Conservation (phyloP, 768 basidiomycete species). For the Hysterangium stoloniferum region DNA sequence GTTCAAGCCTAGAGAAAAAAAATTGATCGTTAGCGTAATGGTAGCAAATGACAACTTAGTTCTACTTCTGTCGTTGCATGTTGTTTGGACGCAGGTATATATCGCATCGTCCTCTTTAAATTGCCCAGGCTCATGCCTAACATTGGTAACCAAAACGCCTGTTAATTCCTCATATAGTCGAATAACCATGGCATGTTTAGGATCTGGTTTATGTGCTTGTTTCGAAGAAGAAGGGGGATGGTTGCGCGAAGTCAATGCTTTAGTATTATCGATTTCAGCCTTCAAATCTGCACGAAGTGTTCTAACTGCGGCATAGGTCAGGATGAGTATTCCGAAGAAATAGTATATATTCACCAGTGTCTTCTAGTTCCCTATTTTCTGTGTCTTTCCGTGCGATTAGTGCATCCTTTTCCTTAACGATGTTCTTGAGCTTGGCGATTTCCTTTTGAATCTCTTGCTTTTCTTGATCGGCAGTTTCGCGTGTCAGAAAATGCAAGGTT, state of each 20-base stretch:
- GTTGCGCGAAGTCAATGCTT: conserved; percentile 34
- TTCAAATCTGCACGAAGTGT: conserved; percentile 49
- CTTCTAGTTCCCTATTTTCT: conserved; percentile 39
- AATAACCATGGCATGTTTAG: conserved; percentile 52
- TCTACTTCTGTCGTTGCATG: conserved; percentile 26
- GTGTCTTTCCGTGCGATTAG: conserved; percentile 37
- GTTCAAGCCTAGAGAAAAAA: conserved; percentile 38
- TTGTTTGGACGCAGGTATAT: conserved; percentile 64
- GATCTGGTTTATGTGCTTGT: conserved; percentile 34
- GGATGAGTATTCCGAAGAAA: background rate
- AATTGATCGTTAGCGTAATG: background rate
- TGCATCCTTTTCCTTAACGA: conserved; percentile 36
- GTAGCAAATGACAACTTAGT: conserved; percentile 29
- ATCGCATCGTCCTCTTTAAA: conserved; percentile 50
- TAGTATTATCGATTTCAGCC: conserved; percentile 52
- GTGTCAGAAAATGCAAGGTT: conserved; percentile 58
- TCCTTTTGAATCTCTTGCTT: conserved; percentile 45
- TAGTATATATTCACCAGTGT: conserved; percentile 35
- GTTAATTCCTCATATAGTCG: conserved; percentile 83
- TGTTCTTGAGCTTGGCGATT: conserved; percentile 34
- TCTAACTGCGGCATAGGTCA: conserved; percentile 32
- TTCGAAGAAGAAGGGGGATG: conserved; percentile 30
- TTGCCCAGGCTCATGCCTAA: conserved; percentile 40
- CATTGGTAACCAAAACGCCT: conserved; percentile 60
- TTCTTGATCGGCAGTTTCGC: conserved; percentile 68